A percentile compares a stretch with the other conserved stretches of the same genome.
phyloP scores from a whole-genome alignment of 2,329 filamentous ascomycete species.

The Fusarium buxicola region DNA sequence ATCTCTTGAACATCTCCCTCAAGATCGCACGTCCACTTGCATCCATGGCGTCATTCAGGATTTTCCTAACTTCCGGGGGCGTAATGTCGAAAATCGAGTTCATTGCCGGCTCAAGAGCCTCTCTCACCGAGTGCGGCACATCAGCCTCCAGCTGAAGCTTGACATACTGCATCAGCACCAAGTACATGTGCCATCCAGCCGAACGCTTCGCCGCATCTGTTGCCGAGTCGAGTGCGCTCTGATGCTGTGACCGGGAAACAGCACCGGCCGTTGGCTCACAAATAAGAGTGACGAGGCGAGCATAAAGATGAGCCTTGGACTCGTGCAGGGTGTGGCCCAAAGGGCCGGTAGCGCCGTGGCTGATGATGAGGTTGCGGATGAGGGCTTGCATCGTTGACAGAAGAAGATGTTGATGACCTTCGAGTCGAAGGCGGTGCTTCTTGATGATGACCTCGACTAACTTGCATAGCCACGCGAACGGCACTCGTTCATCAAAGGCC shows the following conservation, averaged over 20 bases:
- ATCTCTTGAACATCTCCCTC: slow-evolving; percentile 68
- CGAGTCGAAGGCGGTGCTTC: slow-evolving; percentile 69
- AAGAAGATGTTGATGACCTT: slow-evolving; percentile 71
- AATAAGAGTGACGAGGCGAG: slow-evolving; percentile 67
- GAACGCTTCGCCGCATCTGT: slow-evolving; percentile 71
- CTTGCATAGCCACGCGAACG: slow-evolving; percentile 62
- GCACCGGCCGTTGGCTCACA: slow-evolving; percentile 69
- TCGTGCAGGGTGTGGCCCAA: slow-evolving; percentile 48
- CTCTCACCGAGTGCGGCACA: slow-evolving; percentile 62
- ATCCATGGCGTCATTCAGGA: slow-evolving; percentile 71
- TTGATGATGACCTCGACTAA: slow-evolving; percentile 68
- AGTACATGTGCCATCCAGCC: slow-evolving; percentile 71
- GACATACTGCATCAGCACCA: slow-evolving; percentile 69
- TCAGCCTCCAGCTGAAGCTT: slow-evolving; percentile 69
- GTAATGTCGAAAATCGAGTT: slow-evolving; percentile 71
- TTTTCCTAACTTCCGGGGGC: slow-evolving; percentile 63
- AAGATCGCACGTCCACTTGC: slow-evolving; percentile 69
- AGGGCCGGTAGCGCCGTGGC: slow-evolving; percentile 38
- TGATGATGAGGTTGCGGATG: slow-evolving; percentile 62
- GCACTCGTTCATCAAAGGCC: slow-evolving; percentile 48
- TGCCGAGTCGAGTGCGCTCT: slow-evolving; percentile 66
- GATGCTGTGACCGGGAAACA: slow-evolving; percentile 60
- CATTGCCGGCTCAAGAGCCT: slow-evolving; percentile 67
- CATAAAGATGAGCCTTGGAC: slow-evolving; percentile 63
- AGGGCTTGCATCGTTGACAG: slow-evolving; percentile 66